phyloP scores from a whole-genome alignment of 129 eudicot species.

The Smallanthus sonchifolius region DNA sequence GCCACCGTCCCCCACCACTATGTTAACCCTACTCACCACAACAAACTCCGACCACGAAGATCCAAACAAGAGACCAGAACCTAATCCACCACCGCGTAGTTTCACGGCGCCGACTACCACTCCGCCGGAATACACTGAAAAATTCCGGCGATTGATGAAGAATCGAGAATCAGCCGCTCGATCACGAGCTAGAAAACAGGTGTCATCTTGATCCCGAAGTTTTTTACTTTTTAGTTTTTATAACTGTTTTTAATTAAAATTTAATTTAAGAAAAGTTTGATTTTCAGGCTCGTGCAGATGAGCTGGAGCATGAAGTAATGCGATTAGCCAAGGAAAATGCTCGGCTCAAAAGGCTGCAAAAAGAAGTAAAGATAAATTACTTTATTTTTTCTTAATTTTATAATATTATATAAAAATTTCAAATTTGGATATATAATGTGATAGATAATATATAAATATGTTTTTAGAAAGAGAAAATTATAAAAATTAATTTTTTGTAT shows the following conservation, averaged over 20 bases:
- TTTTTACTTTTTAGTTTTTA: neutral
- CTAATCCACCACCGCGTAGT: neutral
- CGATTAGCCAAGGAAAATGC: conserved; percentile 48
- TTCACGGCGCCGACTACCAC: neutral
- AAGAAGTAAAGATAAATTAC: conserved; percentile 25
- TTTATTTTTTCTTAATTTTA: neutral
- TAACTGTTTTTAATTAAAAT: neutral
- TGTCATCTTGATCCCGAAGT: neutral
- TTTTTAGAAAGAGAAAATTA: no score
- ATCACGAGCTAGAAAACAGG: conserved; percentile 56
- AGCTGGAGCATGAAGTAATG: conserved; percentile 35
- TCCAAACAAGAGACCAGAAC: conserved; percentile 15
- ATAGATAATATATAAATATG: neutral
- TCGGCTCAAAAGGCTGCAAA: conserved; percentile 33
- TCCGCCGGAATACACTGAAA: conserved; percentile 26
- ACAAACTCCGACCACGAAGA: conserved; percentile 3
- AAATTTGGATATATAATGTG: neutral
- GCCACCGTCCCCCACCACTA: conserved; percentile 22
- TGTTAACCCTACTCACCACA: conserved; percentile 26
- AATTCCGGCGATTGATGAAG: conserved; percentile 46
- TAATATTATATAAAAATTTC: neutral
- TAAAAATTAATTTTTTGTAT: no score
- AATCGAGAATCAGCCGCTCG: conserved; percentile 62
- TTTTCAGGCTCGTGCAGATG: conserved; percentile 44
- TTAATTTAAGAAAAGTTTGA: neutral